Evolutionary conservation across 2,329 filamentous ascomycete species (phyloP).

Genomic region (Davidsoniella eucalypti): DNA sequence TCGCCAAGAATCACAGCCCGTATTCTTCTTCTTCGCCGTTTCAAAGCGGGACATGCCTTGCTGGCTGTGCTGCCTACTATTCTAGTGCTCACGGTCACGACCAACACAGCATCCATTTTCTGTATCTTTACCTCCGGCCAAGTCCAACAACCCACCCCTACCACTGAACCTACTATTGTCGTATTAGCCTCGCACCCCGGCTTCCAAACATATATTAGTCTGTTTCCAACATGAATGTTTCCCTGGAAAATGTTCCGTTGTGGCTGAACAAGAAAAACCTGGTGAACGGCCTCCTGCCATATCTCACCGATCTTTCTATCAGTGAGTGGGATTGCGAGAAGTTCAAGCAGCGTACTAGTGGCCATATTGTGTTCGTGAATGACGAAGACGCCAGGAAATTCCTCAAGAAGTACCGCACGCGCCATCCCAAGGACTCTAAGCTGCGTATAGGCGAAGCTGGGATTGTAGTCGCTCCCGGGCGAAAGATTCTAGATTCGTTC

Average conservation of each 20-base stretch:
- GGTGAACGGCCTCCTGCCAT: constrained; percentile 22
- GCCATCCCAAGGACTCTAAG: constrained; percentile 16
- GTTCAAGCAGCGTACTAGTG: constrained; percentile 19
- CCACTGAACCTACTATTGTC: too few species aligned
- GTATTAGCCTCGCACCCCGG: neutral
- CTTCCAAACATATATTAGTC: too few species aligned
- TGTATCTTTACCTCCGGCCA: too few species aligned
- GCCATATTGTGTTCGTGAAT: constrained; percentile 28
- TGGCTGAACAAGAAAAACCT: constrained; percentile 25
- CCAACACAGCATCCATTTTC: too few species aligned
- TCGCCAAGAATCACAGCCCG: too few species aligned
- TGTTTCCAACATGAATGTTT: constrained; percentile 28
- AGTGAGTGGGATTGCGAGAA: constrained; percentile 29
- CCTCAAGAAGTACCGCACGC: constrained; percentile 16
- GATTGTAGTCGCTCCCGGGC: constrained; percentile 21
- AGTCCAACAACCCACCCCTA: too few species aligned
- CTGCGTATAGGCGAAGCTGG: constrained; percentile 19
- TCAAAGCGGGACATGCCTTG: too few species aligned
- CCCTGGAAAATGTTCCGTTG: constrained; percentile 26
- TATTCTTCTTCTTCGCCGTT: too few species aligned
- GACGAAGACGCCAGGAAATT: constrained; percentile 26
- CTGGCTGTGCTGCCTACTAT: too few species aligned
- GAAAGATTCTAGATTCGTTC: constrained; percentile 17
- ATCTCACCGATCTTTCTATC: constrained; percentile 26
- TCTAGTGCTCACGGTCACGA: too few species aligned